Conservation (phyloP, 345 rosid genomes). For the Eucalyptus marginata region DNA sequence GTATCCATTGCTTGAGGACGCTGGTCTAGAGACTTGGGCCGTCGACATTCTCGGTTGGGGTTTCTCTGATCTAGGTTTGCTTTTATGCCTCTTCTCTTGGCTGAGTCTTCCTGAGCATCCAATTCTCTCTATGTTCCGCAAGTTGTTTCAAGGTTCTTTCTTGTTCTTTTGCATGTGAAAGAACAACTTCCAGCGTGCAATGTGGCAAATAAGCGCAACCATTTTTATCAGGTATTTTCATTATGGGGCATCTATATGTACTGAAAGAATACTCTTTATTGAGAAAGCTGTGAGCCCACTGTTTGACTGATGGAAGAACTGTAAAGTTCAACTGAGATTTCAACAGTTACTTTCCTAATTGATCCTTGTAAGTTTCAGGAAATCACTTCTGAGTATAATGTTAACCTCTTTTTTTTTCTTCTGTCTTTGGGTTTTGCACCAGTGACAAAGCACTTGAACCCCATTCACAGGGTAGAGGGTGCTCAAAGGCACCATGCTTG, state of each 20-base stretch:
- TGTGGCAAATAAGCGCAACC: conserved; percentile 60
- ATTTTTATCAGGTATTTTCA: conserved; percentile 58
- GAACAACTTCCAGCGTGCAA: conserved; percentile 55
- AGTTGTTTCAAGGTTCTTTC: neutral
- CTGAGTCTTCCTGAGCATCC: neutral
- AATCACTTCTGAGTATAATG: neutral
- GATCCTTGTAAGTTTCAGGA: neutral
- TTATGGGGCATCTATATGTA: neutral
- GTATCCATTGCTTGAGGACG: conserved; percentile 79
- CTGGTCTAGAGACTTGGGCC: conserved; percentile 88
- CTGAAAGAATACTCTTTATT: neutral
- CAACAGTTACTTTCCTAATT: neutral
- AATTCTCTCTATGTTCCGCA: neutral
- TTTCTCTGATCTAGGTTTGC: conserved; percentile 77
- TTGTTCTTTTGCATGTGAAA: conserved; percentile 2
- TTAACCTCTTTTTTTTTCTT: neutral
- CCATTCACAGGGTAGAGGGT: neutral
- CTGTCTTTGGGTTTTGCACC: neutral
- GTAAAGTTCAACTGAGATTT: neutral
- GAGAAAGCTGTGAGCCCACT: neutral
- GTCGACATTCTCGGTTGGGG: conserved; percentile 97
- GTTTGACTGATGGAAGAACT: neutral
- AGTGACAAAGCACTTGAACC: neutral
- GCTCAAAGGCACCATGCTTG: neutral
- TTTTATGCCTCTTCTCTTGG: neutral